Base-by-base conservation (phyloP, 73 alveolate species). In the Symbiodinium pilosum region DNA sequence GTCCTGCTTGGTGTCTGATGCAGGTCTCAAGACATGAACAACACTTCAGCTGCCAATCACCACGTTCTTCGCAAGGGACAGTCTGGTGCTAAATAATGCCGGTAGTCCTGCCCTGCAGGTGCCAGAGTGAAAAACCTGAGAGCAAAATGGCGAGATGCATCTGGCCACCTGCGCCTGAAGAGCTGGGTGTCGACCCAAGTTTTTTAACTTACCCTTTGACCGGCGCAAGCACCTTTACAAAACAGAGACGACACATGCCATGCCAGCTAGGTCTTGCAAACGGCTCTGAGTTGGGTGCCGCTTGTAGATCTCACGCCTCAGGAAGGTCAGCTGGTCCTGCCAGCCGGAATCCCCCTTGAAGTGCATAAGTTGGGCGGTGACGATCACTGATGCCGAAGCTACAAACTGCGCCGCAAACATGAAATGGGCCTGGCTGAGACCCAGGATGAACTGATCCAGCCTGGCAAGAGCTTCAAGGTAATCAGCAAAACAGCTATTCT, bases 271-370 rank as follows among this genome's bases (percentile, higher is more conserved):
- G n/a, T n/a, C n/a, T n/a, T n/a, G n/a, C n/a, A n/a, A n/a, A n/a
- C n/a, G n/a, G n/a, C n/a, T 7, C 14, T 5, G 51, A 81, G 16
- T 18, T 36, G 32, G 20, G 42, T 26, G 86, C 94, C 95, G 51
- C 88, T 91, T 91, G 97, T 91, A 91, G 97, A 91, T 91, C 88
- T 91, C 97, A 24, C 97, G 87, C 88, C 97, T 85, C 81, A 91
- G 40, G 88, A 68, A 91, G 77, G 51, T 91, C 77, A 91, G 97
- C 88, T 42, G 75, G 56, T 91, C 97, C 97, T 91, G 47, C 14
- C 14, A 11, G 34, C n/a, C n/a, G n/a, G n/a, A n/a, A n/a, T n/a
- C n/a, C n/a, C n/a, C n/a, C n/a, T n/a, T n/a, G n/a, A n/a, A n/a
- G n/a, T n/a, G n/a, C n/a, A n/a, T n/a, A n/a, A n/a, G n/a, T n/a